Evolutionary conservation across 176 grass and related monocot genomes (phyloP).

Genomic region (Tuctoria greenei): DNA sequence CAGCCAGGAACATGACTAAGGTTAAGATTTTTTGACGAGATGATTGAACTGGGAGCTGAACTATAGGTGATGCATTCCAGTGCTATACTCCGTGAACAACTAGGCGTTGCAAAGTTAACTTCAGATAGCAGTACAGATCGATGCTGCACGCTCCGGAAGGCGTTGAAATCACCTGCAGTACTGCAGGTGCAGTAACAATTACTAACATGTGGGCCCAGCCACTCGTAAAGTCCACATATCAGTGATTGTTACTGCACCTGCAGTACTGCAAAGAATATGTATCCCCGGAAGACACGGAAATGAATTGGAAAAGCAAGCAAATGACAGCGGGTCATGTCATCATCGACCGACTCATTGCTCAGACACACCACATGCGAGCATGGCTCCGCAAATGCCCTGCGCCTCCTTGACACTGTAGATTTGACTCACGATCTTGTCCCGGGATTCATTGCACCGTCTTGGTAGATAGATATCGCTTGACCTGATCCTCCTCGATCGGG

Average conservation of each 20-base stretch:
- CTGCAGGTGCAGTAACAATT: too few relatives aligned
- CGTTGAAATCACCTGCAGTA: too few relatives aligned
- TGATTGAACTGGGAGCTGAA: neutral
- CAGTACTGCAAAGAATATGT: too few relatives aligned
- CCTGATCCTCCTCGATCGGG: neutral
- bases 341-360: neutral
- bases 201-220: too few relatives aligned
- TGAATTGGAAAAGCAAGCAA: too few relatives aligned
- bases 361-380: constrained; percentile 33
- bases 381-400: neutral
- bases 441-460: constrained; percentile 57
- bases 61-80: too few relatives aligned
- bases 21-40: neutral
- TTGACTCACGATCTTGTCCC: constrained; percentile 4
- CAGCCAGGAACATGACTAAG: neutral
- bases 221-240: too few relatives aligned
- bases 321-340: too few relatives aligned
- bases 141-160: too few relatives aligned
- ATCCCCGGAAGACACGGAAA: too few relatives aligned
- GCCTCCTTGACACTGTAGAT: constrained; percentile 8
- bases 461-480: constrained; percentile 25
- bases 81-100: too few relatives aligned
- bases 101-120: neutral
- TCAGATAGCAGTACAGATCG: neutral
- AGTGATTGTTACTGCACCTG: too few relatives aligned